Evolutionary conservation across 2,329 filamentous ascomycete species (phyloP), one percentile per base, ranked within the genome.

Genomic region (Diaporthe ampelina): DNA sequence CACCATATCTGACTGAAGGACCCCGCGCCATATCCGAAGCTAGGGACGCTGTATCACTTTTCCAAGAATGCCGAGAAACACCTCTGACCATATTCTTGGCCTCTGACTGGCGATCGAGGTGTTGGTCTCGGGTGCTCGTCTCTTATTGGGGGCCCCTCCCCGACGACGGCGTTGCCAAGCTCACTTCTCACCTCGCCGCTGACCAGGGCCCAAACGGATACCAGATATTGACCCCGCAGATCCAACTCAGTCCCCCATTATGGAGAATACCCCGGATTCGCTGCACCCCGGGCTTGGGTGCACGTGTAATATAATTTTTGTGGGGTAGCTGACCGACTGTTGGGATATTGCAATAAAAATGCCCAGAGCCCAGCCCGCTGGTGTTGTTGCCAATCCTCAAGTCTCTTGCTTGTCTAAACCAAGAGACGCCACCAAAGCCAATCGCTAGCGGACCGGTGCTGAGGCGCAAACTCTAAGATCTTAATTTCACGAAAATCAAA

Each of bases 271-370:
- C 45, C 63, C 63, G 29, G 63, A 52, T 37, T 67, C 45, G 63
- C 63, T 67, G 63, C 43, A 67, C 63, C 63, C 63, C 63, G 13
- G 63, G 11, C 21, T 52, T n/a, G 45, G 45, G 63, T 32, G 29
- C 63, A 52, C 21, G 63, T 37, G 45, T 52, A 19, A 15, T 13
- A 37, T 52, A 21, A 8, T 1, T 48, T 35, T 21, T 37, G 45
- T 67, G 63, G 63, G 63, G 45, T 37, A 37, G 21, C 63, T 37
- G 29, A 67, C 45, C 43, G 17, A 26, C 61, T 37, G 45, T 40
- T 65, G 61, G 21, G 32, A 26, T 19, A 26, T 37, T 67, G 45
- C 35, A 26, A 67, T 67, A 67, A 67, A 67, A 67, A 67, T 67
- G 63, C 63, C 45, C 63, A 67, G 63, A 67, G 17, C 63, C 63